Conservation (phyloP, 2,329 filamentous ascomycete species). For the Teratosphaeria nubilosa region DNA sequence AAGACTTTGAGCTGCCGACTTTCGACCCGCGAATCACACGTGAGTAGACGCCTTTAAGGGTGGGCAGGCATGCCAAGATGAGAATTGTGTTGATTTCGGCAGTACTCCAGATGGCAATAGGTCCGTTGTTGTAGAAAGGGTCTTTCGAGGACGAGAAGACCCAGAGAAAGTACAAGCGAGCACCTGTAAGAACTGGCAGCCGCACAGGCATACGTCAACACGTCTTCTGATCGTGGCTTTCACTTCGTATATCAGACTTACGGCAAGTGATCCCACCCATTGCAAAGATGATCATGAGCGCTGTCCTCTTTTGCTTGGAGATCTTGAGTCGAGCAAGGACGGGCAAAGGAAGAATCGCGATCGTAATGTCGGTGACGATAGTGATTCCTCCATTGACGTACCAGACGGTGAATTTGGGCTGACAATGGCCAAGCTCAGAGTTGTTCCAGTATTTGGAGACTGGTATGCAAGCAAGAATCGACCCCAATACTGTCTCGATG, state of each 20-base stretch:
- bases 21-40: not conserved
- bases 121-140: conserved; percentile 22
- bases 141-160: conserved; percentile 16
- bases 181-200: conserved; percentile 23
- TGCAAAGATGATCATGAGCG: conserved; percentile 26
- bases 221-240: not conserved
- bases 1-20: not conserved
- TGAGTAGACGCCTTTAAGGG: conserved; percentile 21
- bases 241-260: conserved; percentile 3
- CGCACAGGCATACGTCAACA: conserved; percentile 13
- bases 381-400: conserved; percentile 23
- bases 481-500: conserved; percentile 5
- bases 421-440: not conserved
- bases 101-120: conserved; percentile 25
- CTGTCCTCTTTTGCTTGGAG: conserved; percentile 22
- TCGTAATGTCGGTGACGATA: conserved; percentile 27
- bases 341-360: conserved; percentile 25
- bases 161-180: conserved; percentile 21
- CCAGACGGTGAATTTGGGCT: conserved; percentile 1
- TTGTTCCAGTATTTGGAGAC: conserved; percentile 5
- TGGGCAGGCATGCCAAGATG: conserved; percentile 27
- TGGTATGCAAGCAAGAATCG: conserved; percentile 5
- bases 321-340: conserved; percentile 27
- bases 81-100: conserved; percentile 29
- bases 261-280: conserved; percentile 16